phyloP scores from a whole-genome alignment of 306 rosid species.

The Arachis stenosperma region DNA sequence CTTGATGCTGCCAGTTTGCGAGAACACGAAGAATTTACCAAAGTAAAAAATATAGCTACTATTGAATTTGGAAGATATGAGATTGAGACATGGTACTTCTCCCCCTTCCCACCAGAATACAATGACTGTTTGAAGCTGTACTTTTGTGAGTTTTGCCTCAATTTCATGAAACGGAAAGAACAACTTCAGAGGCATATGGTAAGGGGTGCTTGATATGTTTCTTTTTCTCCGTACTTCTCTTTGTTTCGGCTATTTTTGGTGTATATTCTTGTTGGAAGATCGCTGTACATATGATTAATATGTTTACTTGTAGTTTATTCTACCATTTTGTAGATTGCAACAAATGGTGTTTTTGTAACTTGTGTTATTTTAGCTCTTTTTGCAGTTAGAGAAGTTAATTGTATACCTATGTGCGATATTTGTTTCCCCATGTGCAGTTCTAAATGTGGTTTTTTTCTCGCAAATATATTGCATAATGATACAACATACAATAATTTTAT shows the following conservation, averaged over 20 bases:
- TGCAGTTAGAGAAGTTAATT: neutral
- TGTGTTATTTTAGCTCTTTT: slow-evolving; percentile 4
- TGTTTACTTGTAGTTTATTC: slow-evolving; percentile 29
- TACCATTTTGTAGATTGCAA: slow-evolving; percentile 3
- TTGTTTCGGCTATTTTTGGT: slow-evolving; percentile 24
- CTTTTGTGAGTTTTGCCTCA: slow-evolving; percentile 99
- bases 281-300: slow-evolving; percentile 1
- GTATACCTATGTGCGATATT: slow-evolving; percentile 11
- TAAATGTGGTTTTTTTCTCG: slow-evolving; percentile 2
- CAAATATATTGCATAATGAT: no score
- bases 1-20: slow-evolving; percentile 99
- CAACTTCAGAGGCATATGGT: slow-evolving; percentile 99
- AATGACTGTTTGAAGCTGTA: slow-evolving; percentile 86
- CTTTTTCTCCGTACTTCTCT: slow-evolving; percentile 26
- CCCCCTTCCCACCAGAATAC: slow-evolving; percentile 98
- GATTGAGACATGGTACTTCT: slow-evolving; percentile 99
- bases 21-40: slow-evolving; percentile 97
- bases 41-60: slow-evolving; percentile 98
- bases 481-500: no score
- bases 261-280: slow-evolving; percentile 20
- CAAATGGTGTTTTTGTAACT: slow-evolving; percentile 28
- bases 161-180: slow-evolving; percentile 99
- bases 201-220: slow-evolving; percentile 52
- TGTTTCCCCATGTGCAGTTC: slow-evolving; percentile 12
- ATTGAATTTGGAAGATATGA: slow-evolving; percentile 99